Evolutionary conservation across 352 stramenopile species (phyloP).

Genomic region (Phytopythium helicoides): DNA sequence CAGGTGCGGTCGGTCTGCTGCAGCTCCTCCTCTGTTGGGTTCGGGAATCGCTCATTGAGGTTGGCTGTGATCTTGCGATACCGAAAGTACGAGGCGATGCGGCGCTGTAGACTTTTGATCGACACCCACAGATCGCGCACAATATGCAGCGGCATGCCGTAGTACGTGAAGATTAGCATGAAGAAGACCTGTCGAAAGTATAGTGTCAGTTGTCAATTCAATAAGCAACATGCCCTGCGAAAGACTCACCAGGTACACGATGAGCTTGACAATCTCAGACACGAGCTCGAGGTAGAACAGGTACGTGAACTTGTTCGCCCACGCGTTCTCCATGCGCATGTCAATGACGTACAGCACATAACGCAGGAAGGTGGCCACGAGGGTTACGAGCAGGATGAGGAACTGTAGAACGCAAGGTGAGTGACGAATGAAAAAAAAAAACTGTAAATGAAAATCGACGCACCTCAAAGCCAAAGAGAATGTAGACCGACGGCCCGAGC

Average conservation of each 20-base stretch:
- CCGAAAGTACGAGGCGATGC: constrained; percentile 83
- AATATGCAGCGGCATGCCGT: constrained; percentile 97
- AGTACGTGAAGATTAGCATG: constrained; percentile 97
- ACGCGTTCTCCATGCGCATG: constrained; percentile 82
- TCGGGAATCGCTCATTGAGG: constrained; percentile 96
- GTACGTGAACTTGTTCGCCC: constrained; percentile 89
- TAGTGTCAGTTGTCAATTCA: constrained; percentile 1
- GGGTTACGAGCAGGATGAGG: constrained; percentile 92
- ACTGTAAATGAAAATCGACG: not conserved
- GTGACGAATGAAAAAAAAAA: constrained; percentile 4
- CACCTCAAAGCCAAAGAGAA: constrained; percentile 97
- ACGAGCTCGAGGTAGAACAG: constrained; percentile 96
- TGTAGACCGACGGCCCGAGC: constrained; percentile 89
- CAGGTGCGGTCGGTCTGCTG: constrained; percentile 91
- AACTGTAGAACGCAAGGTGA: constrained; percentile 40
- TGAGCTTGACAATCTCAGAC: constrained; percentile 94
- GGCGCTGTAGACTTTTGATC: constrained; percentile 81
- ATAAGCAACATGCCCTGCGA: constrained; percentile 1
- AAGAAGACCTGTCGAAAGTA: constrained; percentile 90
- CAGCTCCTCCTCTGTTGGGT: constrained; percentile 93
- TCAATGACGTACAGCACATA: constrained; percentile 96
- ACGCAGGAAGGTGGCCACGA: constrained; percentile 85
- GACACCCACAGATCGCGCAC: constrained; percentile 96
- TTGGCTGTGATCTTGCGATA: constrained; percentile 96
- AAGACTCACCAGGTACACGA: constrained; percentile 91